phyloP scores from a whole-genome alignment of 1,284 basidiomycete genomes.

The Moniliella sp. region DNA sequence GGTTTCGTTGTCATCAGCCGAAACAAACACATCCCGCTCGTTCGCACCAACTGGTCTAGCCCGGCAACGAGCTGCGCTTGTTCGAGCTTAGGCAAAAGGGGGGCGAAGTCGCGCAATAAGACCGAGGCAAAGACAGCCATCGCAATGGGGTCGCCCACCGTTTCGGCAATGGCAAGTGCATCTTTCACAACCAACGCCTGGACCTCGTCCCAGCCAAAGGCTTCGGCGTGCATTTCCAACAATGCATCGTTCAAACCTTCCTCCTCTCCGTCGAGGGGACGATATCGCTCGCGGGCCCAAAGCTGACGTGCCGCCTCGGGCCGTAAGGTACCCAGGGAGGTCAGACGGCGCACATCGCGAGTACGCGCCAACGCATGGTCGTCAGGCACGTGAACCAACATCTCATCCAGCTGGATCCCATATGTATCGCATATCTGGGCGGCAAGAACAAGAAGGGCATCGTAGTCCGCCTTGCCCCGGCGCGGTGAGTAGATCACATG shows the following conservation, averaged over 20 bases:
- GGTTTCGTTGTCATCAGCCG: too few relatives aligned
- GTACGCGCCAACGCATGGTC: too few relatives aligned
- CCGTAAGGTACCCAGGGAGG: too few relatives aligned
- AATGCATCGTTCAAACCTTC: not conserved
- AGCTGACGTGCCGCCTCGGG: too few relatives aligned
- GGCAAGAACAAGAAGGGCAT: conserved; percentile 15
- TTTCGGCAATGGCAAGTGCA: conserved; percentile 67
- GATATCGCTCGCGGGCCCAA: too few relatives aligned
- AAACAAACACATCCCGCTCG: too few relatives aligned
- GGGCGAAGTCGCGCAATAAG: conserved; percentile 11
- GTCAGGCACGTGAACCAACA: too few relatives aligned
- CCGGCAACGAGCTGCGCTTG: conserved; percentile 16
- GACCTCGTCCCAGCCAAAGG: conserved; percentile 73
- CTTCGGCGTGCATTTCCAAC: not conserved
- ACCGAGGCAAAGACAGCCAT: conserved; percentile 12
- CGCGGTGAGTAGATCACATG: not conserved
- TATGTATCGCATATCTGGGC: conserved; percentile 26
- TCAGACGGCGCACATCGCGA: too few relatives aligned
- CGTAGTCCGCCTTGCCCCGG: not conserved
- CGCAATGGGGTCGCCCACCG: conserved; percentile 52
- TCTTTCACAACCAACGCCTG: conserved; percentile 76
- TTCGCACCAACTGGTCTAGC: conserved; percentile 1
- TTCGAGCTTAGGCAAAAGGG: conserved; percentile 13
- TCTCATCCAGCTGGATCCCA: conserved; percentile 23
- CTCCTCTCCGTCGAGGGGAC: too few relatives aligned